Base-by-base conservation (phyloP, 768 basidiomycete species). In the Podaxis sp. region DNA sequence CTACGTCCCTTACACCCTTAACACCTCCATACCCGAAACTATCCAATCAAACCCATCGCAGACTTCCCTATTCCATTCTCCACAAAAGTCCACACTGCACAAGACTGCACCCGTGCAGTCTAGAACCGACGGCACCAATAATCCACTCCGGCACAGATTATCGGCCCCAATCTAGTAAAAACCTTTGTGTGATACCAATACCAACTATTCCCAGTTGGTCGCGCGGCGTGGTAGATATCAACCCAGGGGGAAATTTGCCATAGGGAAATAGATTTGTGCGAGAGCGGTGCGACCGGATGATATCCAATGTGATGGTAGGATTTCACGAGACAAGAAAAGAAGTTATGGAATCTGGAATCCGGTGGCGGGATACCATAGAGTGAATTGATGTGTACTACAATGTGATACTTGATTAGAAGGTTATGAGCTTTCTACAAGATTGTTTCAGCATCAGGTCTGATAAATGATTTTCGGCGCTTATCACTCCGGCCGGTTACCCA, bases 201-300 rank as follows among this genome's bases (percentile, higher is more conserved):
- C n/a, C 7, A 46, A 19, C 19, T 46, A 46, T 19, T 19, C 43
- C 19, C 43, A 19, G 43, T 19, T 17, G 17, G n/a, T 19, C 43
- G 43, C 43, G 43, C 19, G 19, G 17, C n/a, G 17, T 46, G 43
- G 43, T 46, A 27, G 49, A 50, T 12, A 11, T 50, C 24, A 22
- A 27, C 49, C 15, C 49, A 54, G 13, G 36, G 54, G 37, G 54
- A 15, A 55, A 40, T 8, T 55, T 55, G 15, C 54, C 36, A 55
- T 38, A 55, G 54, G 54, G 54, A 24, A 55, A 38, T 55, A 55
- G 54, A 55, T 55, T 13, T n/a, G 17, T 22, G 19, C 33, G 33
- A 33, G 33, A 33, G 8, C 7, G 33, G 33, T 43, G 15, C 41
- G 12, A 13, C n/a, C n/a, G 41, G n/a, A 43, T 1, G n/a, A 43